Conservation (phyloP, 2,329 filamentous ascomycete species). For the Verruconis gallopava region DNA sequence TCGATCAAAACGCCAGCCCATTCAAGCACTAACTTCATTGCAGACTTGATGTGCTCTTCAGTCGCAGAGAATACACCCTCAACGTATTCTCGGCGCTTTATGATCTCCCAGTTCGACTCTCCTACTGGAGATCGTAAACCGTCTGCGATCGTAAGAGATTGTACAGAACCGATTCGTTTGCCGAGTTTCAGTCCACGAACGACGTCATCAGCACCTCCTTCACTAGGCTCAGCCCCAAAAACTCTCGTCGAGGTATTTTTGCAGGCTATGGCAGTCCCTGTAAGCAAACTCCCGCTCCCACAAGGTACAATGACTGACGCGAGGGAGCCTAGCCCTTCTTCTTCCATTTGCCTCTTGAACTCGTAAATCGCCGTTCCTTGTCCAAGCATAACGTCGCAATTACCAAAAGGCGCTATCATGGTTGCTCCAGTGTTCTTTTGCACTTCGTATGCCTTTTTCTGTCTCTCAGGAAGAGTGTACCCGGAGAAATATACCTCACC, state of each 20-base stretch:
- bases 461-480: too few species aligned
- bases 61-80: slow-evolving; percentile 57
- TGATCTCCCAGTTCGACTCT: slow-evolving; percentile 58
- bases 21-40: slow-evolving; percentile 69
- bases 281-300: slow-evolving; percentile 78
- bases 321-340: slow-evolving; percentile 20
- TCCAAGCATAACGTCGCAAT: too few species aligned
- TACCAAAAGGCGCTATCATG: too few species aligned
- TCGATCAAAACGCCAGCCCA: slow-evolving; percentile 84
- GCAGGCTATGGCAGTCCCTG: slow-evolving; percentile 66
- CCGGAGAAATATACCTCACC: too few species aligned
- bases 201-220: slow-evolving; percentile 73
- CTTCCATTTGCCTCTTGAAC: slow-evolving; percentile 56
- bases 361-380: too few species aligned
- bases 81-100: slow-evolving; percentile 60
- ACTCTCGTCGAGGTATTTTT: slow-evolving; percentile 59
- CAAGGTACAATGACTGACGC: slow-evolving; percentile 61
- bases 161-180: slow-evolving; percentile 52
- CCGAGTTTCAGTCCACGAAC: slow-evolving; percentile 55
- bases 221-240: slow-evolving; percentile 76
- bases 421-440: too few species aligned
- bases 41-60: slow-evolving; percentile 68
- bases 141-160: slow-evolving; percentile 73
- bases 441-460: too few species aligned
- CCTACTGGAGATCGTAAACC: slow-evolving; percentile 78